A percentile compares a stretch with the other conserved stretches of the same genome.
Evolutionary conservation across 768 basidiomycete genomes (phyloP).

Genomic region (Suillus spraguei): DNA sequence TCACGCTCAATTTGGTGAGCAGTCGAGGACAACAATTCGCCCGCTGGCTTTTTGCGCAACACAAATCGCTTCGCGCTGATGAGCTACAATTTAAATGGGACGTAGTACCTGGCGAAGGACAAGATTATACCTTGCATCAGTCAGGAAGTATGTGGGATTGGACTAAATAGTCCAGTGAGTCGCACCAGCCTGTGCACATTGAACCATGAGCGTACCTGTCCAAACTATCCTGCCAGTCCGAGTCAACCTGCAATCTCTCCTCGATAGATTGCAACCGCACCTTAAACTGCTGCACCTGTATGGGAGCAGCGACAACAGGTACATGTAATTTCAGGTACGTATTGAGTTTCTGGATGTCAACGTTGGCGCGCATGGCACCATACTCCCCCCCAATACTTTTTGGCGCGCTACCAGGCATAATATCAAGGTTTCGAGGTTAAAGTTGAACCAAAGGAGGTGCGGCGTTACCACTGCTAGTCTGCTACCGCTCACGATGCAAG

Average conservation of each 20-base stretch:
- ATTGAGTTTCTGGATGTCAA: conserved; percentile 67
- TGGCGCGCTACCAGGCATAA: conserved; percentile 27
- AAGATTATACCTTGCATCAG: conserved; percentile 62
- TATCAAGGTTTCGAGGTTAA: not conserved
- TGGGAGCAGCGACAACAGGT: conserved; percentile 57
- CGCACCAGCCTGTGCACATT: conserved; percentile 3
- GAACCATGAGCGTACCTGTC: conserved; percentile 60
- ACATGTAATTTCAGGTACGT: conserved; percentile 63
- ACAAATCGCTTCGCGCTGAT: conserved; percentile 68
- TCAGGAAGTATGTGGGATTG: conserved; percentile 96
- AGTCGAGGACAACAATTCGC: conserved; percentile 82
- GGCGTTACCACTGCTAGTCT: no score
- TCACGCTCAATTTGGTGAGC: conserved; percentile 97
- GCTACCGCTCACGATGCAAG: not conserved
- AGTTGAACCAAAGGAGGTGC: not conserved
- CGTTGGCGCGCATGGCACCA: conserved; percentile 69
- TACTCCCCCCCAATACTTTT: conserved; percentile 73
- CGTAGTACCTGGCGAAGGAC: not conserved
- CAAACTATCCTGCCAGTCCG: conserved; percentile 58
- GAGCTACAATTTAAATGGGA: conserved; percentile 10
- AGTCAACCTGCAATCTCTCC: conserved; percentile 1
- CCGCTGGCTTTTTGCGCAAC: conserved; percentile 91
- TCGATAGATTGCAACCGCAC: conserved; percentile 41
- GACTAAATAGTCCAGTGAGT: conserved; percentile 50
- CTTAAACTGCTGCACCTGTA: conserved; percentile 91